Evolutionary conservation across 345 rosid genomes (phyloP).

Genomic region (Psidium guajava): DNA sequence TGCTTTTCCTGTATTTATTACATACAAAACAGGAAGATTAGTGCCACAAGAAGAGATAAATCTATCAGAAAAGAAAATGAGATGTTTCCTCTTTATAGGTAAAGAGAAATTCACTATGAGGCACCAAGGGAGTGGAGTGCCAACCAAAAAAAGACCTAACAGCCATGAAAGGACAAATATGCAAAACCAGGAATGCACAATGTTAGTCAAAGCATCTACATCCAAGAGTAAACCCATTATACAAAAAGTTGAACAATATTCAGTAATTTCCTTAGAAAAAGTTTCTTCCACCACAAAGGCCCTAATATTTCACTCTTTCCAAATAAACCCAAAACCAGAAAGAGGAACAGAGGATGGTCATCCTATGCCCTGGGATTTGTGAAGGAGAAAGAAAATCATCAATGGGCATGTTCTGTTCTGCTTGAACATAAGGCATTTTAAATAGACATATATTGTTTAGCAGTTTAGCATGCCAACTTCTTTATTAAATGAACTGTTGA

Average conservation of each 20-base stretch:
- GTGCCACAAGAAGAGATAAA: neutral
- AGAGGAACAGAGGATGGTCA: neutral
- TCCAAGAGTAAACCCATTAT: neutral
- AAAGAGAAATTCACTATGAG: neutral
- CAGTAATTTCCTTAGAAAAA: neutral
- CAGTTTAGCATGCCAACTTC: neutral
- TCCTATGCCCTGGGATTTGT: neutral
- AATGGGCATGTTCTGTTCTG: neutral
- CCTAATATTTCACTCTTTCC: neutral
- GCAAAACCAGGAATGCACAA: neutral
- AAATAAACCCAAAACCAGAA: neutral
- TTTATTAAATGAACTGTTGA: neutral
- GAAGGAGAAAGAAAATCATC: neutral
- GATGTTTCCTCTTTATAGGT: neutral
- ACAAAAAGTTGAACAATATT: neutral
- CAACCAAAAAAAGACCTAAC: neutral
- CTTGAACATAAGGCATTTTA: neutral
- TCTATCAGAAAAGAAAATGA: neutral
- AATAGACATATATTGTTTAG: neutral
- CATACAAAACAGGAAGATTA: slow-evolving; percentile 1
- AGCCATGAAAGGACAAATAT: neutral
- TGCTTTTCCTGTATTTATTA: slow-evolving; percentile 45
- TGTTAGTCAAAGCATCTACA: neutral
- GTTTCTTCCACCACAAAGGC: neutral
- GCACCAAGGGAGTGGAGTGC: neutral